A percentile compares a stretch with the other conserved stretches of the same genome.
These are phyloP conservation scores for Rhodomyrtus psidioides DNA, from an alignment of 441 rosid genomes.

Conservation along the genomic window DNA sequence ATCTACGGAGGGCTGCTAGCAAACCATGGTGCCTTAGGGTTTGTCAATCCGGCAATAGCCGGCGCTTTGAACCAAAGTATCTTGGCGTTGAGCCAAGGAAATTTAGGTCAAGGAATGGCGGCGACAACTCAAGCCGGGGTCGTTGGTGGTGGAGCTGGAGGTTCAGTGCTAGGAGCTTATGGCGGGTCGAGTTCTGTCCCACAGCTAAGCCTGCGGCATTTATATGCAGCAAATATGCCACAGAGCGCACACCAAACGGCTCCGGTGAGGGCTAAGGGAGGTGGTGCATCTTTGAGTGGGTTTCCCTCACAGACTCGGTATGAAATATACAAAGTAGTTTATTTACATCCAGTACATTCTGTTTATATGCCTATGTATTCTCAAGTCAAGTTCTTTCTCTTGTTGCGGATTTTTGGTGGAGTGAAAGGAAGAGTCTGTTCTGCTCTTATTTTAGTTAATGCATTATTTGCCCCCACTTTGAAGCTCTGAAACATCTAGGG, in stretches of 20 bases:
- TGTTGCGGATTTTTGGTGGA: background rate
- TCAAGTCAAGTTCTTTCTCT: background rate
- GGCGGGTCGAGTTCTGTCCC: constrained; percentile 9
- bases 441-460: background rate
- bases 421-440: background rate
- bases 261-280: constrained; percentile 20
- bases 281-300: constrained; percentile 24
- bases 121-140: background rate
- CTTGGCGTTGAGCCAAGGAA: constrained; percentile 11
- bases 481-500: background rate
- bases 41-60: constrained; percentile 22
- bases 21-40: constrained; percentile 4
- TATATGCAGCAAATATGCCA: constrained; percentile 14
- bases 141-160: background rate
- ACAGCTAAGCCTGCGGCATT: constrained; percentile 18
- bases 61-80: constrained; percentile 14
- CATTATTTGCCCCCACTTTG: background rate
- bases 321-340: constrained; percentile 7
- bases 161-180: constrained; percentile 21
- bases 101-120: constrained; percentile 21
- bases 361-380: background rate
- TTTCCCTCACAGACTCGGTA: constrained; percentile 37
- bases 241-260: constrained; percentile 20
- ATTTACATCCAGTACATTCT: background rate
- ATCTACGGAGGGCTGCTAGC: constrained; percentile 23